These are phyloP conservation scores for Excoecaria cochinchinensis DNA, from an alignment of 345 rosid genomes.

Conservation along the genomic window DNA sequence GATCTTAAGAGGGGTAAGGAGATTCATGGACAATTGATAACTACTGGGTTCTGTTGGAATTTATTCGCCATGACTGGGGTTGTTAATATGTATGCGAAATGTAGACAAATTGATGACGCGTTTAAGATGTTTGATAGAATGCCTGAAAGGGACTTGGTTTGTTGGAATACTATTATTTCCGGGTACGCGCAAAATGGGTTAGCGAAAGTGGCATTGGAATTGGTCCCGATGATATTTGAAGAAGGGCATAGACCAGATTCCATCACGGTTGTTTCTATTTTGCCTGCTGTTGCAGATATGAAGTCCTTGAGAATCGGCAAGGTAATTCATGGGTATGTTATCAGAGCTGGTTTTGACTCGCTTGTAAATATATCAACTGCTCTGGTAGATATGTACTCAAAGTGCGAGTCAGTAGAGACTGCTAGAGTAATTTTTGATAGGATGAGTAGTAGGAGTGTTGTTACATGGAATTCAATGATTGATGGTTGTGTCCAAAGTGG, in stretches of 20 bases:
- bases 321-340: constrained; percentile 27
- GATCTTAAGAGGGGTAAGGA: constrained; percentile 57
- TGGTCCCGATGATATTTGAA: constrained; percentile 58
- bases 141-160: constrained; percentile 79
- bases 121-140: constrained; percentile 79
- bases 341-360: constrained; percentile 24
- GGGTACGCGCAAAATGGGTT: constrained; percentile 77
- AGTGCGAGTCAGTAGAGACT: constrained; percentile 17
- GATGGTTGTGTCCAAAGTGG: constrained; percentile 31
- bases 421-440: constrained; percentile 32
- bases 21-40: constrained; percentile 73
- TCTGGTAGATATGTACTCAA: constrained; percentile 33
- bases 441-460: constrained; percentile 26
- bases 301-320: constrained; percentile 22
- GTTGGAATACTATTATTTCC: constrained; percentile 79
- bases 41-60: constrained; percentile 55
- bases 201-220: constrained; percentile 48
- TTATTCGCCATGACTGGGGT: constrained; percentile 73
- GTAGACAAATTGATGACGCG: constrained; percentile 57
- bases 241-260: constrained; percentile 37
- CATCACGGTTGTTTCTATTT: constrained; percentile 24
- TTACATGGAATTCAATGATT: constrained; percentile 34
- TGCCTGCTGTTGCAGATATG: constrained; percentile 22
- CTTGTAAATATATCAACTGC: constrained; percentile 25
- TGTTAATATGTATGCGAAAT: constrained; percentile 65